Evolutionary conservation across 2,329 filamentous ascomycete genomes (phyloP).

Genomic region (Bipolaris cookei): DNA sequence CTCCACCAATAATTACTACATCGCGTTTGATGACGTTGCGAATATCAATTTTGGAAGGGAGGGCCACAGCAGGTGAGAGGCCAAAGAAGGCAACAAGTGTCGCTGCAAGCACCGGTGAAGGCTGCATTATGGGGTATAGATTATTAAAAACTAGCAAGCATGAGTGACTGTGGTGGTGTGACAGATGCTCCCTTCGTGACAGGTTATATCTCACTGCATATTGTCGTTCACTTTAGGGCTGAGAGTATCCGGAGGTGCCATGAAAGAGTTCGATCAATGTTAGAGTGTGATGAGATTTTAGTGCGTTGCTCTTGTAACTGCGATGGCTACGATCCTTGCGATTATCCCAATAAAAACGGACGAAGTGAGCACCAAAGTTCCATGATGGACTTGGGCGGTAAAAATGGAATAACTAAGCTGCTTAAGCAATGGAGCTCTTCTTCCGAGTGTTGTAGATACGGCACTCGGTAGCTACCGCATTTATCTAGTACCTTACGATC

Average conservation of each 20-base stretch:
- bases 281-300: neutral
- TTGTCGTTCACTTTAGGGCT: neutral
- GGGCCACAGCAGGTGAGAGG: neutral
- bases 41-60: neutral
- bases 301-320: too few species aligned
- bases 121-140: neutral
- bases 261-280: neutral
- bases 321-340: neutral
- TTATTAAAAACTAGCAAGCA: neutral
- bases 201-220: neutral
- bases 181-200: neutral
- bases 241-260: neutral
- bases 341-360: neutral
- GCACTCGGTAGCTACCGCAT: neutral
- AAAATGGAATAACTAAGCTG: neutral
- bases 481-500: neutral
- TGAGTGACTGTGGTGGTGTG: neutral
- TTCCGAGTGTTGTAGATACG: neutral
- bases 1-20: slow-evolving; percentile 53
- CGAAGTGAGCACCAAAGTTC: neutral
- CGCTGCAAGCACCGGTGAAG: neutral
- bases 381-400: neutral
- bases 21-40: slow-evolving; percentile 24
- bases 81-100: slow-evolving; percentile 1
- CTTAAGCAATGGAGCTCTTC: neutral